Conservation (phyloP, 768 basidiomycete species). For the Cystobasidium ongulense region DNA sequence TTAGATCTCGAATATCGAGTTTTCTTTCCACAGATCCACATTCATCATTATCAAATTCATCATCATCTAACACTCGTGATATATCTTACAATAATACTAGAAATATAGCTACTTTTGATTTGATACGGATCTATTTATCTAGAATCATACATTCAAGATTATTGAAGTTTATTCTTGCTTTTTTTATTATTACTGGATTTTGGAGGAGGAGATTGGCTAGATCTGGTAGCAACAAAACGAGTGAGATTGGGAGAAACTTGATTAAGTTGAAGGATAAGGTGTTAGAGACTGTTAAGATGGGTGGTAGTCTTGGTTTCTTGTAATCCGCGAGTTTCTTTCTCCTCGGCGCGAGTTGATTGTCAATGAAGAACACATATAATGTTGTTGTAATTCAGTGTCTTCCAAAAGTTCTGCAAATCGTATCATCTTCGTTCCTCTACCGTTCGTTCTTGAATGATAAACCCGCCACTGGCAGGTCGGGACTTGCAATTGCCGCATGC, state of each 20-base stretch:
- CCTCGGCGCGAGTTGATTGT: too few species aligned
- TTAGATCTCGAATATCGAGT: neutral
- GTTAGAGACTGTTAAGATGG: conserved; percentile 28
- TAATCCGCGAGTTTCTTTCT: too few species aligned
- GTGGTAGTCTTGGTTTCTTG: conserved; percentile 17
- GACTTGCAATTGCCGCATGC: too few species aligned
- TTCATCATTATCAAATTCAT: neutral
- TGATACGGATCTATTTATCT: neutral
- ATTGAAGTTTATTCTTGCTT: conserved; percentile 4
- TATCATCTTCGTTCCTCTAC: too few species aligned
- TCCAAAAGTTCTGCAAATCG: too few species aligned
- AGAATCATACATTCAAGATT: neutral
- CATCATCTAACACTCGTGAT: neutral
- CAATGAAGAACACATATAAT: too few species aligned
- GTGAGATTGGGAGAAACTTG: neutral
- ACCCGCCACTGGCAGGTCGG: too few species aligned
- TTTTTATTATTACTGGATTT: conserved; percentile 14
- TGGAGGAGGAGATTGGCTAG: conserved; percentile 13
- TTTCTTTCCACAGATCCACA: neutral
- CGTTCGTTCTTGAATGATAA: too few species aligned
- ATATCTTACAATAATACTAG: neutral
- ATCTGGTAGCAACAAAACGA: neutral
- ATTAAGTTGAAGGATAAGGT: conserved; percentile 9
- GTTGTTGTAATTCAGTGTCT: too few species aligned
- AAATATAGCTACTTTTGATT: neutral